Conservation (phyloP, 306 rosid species). For the Arachis stenosperma region DNA sequence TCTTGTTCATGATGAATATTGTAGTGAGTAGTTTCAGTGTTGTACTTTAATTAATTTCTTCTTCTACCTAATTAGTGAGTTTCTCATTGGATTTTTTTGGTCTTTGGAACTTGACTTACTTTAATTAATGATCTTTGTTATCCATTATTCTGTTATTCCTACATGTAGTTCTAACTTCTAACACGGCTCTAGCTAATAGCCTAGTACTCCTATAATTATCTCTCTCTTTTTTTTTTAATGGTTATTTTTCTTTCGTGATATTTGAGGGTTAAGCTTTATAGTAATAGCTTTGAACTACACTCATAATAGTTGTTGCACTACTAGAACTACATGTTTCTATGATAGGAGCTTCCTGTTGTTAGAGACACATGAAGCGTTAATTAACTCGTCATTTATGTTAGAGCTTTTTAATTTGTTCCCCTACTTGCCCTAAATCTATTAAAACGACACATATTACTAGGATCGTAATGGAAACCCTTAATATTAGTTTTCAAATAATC, state of each 20-base stretch:
- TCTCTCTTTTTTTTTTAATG: neutral
- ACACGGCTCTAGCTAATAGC: neutral
- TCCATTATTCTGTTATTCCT: slow-evolving; percentile 16
- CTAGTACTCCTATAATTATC: too few species aligned
- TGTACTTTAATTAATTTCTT: slow-evolving; percentile 5
- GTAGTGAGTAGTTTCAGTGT: slow-evolving; percentile 31
- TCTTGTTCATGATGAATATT: slow-evolving; percentile 29
- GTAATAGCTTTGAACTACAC: neutral
- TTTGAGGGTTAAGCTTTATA: slow-evolving; percentile 43
- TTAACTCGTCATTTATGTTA: slow-evolving; percentile 20
- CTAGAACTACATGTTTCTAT: slow-evolving; percentile 33
- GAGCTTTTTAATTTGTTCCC: slow-evolving; percentile 17
- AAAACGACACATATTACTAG: neutral
- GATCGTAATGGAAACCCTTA: neutral
- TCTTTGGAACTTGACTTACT: slow-evolving; percentile 30
- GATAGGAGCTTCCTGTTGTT: slow-evolving; percentile 27
- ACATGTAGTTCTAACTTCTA: neutral
- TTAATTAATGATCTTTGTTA: slow-evolving; percentile 16
- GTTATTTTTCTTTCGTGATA: slow-evolving; percentile 19
- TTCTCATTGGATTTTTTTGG: slow-evolving; percentile 41
- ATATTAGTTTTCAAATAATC: too few species aligned
- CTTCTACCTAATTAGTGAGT: slow-evolving; percentile 24
- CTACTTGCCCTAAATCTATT: neutral
- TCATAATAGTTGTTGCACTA: neutral
- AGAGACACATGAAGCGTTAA: slow-evolving; percentile 26